Evolutionary conservation across 441 rosid genomes (phyloP), one percentile per base, ranked within the genome.

Genomic region (Manihot esculenta): DNA sequence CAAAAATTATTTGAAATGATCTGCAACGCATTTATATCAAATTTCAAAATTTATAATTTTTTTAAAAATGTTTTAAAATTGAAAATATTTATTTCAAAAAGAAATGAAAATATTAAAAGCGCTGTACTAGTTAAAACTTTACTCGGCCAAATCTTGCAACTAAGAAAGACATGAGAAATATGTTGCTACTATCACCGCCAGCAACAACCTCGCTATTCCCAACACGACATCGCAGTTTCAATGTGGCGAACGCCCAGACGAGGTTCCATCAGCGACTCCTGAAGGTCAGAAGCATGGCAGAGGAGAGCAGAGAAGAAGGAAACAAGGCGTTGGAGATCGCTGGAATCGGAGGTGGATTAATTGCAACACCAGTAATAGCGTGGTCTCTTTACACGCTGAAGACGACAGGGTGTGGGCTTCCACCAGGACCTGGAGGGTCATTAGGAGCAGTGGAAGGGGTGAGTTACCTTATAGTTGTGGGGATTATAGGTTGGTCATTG

Each of bases 401-500:
- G 74, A 86, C 95, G 1, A 90, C 97, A 0, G 97, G 97, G 1
- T 89, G 98, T 51, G 97, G 94, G 23, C 87, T 93, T 10, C 98
- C 94, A 41, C 96, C 92, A 0, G 98, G 96, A 3, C 97, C 98
- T 2, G 97, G 84, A 0, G 93, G 98, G 47, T 87, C 89, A 5
- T 76, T 92, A 8, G 38, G 38, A 33, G 38, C 38, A 7, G 3
- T 33, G 38, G 38, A 90, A 77, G 99, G 97, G 21, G 87, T 94
- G 73, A 93, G 97, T 77, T 93, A 93, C 79, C 78, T 91, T 41
- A 86, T 70, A n/a, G 88, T 86, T 33, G 38, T 33, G 38, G 38
- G 38, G 6, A 33, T 33, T 3, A 33, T 33, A 33, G 38, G 38
- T 33, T 33, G 38, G 38, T 91, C 97, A 53, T 44, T 88, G 61